Evolutionary conservation across 2,329 filamentous ascomycete genomes (phyloP), one percentile per base, ranked within the genome.

Genomic region (Pyricularia sp.): DNA sequence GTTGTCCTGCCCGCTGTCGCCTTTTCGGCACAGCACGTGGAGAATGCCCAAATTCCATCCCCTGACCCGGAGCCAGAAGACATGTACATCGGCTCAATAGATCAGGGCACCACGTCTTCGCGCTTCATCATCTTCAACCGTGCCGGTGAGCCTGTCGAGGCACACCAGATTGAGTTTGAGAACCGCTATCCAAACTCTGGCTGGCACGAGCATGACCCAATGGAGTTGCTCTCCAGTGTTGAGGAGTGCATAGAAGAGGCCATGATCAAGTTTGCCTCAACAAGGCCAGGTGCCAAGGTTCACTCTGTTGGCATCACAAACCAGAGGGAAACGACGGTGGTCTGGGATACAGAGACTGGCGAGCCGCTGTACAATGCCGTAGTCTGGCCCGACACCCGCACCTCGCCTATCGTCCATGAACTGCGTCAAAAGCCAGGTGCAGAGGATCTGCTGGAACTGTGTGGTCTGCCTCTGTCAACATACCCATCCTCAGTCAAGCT

Each of bases 91-190:
- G 93, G 93, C 70, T 92, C 91, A 73, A 94, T 97, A 77, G 93
- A 97, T 77, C 92, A 96, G 76, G 93, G 93, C 70, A 97, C 93
- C 14, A 97, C 93, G 36, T 94, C 91, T 70, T 92, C 93, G 42
- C 87, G 93, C 55, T 97, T 97, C 80, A 86, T 97, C 73, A 94
- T 97, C 76, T 97, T 97, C 81, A 89, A 97, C 79, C 88, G 88
- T 72, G 81, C 86, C 61, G 93, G 93, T 69, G 88, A 91, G 70
- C 91, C 92, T 4, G 86, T 95, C 64, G 92, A 91, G 55, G 90
- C 88, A 73, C 92, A 97, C 77, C 93, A 97, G 80, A 88, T 94
- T 72, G 92, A 96, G 77, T 94, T 97, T 76, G 87, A 88, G 72
- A 94, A 97, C 77, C 86, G 90, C 70, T 94, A 96, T 78, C 92